Evolutionary conservation across 495 filamentous ascomycete genomes (phyloP).

Genomic region (Aspergillus affinis): DNA sequence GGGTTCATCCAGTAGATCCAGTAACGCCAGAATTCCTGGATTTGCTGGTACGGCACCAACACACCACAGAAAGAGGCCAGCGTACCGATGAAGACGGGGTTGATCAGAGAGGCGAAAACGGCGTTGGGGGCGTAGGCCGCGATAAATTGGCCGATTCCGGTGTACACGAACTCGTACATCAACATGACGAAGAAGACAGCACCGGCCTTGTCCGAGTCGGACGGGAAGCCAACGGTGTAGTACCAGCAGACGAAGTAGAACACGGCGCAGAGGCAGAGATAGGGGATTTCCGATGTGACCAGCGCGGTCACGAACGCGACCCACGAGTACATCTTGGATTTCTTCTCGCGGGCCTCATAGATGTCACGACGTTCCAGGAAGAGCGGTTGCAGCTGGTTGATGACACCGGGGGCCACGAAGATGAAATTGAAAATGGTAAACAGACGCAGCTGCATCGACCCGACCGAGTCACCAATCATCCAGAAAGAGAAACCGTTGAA

Average conservation of each 20-base stretch:
- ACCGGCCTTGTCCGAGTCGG: conserved; percentile 46
- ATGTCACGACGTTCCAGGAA: conserved; percentile 55
- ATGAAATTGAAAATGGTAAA: conserved; percentile 56
- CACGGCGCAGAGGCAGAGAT: conserved; percentile 51
- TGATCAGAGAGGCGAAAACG: conserved; percentile 52
- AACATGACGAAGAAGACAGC: conserved; percentile 57
- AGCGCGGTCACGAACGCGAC: conserved; percentile 50
- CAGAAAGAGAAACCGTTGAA: conserved; percentile 50
- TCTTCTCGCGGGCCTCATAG: conserved; percentile 54
- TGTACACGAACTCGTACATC: conserved; percentile 56
- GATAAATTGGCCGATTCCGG: conserved; percentile 62
- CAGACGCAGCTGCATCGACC: conserved; percentile 33
- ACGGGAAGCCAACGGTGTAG: conserved; percentile 49
- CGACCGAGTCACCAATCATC: conserved; percentile 34
- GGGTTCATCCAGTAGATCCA: conserved; percentile 76
- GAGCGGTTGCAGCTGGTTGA: conserved; percentile 53
- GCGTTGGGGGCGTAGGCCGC: conserved; percentile 60
- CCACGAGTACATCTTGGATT: conserved; percentile 58
- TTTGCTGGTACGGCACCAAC: conserved; percentile 42
- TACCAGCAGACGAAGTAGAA: conserved; percentile 55
- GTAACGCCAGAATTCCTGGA: conserved; percentile 64
- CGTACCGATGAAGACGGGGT: conserved; percentile 58
- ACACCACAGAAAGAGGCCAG: conserved; percentile 58
- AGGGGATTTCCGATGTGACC: conserved; percentile 56
- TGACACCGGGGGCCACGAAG: conserved; percentile 50